These are phyloP conservation scores for Xylaria flabelliformis DNA, from an alignment of 495 filamentous ascomycete species.

Conservation along the genomic window DNA sequence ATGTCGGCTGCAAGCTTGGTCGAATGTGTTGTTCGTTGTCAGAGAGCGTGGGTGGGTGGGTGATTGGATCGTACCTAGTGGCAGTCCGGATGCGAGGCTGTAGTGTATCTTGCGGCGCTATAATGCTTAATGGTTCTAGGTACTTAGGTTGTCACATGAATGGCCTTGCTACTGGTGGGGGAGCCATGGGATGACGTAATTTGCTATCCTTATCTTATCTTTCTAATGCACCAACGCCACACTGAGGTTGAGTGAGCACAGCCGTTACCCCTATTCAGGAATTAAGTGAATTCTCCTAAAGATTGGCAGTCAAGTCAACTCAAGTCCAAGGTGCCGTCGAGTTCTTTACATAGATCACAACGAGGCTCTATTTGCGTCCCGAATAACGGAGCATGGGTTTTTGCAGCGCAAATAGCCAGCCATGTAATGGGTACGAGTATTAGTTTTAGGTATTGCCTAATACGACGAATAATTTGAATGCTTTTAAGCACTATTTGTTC, in stretches of 20 bases:
- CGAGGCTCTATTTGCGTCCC: not conserved
- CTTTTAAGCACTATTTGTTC: not conserved
- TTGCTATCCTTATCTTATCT: not conserved
- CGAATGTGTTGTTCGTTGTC: not conserved
- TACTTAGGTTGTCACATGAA: not conserved
- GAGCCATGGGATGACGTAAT: conserved; percentile 12
- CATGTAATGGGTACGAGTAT: not conserved
- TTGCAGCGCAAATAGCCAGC: not conserved
- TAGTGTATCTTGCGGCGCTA: not conserved
- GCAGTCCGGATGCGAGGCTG: not conserved
- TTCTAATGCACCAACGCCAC: too few relatives aligned
- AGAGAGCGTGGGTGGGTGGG: not conserved
- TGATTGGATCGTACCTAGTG: not conserved
- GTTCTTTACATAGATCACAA: not conserved
- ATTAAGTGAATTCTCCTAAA: not conserved
- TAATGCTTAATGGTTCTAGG: not conserved
- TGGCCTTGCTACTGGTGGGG: not conserved
- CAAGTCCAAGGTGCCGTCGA: too few relatives aligned
- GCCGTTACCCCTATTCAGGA: not conserved
- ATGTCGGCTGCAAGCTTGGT: not conserved
- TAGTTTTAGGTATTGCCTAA: not conserved
- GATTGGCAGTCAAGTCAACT: not conserved
- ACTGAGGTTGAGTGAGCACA: not conserved
- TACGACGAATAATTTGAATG: not conserved
- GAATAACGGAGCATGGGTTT: not conserved